Base-by-base conservation (phyloP, 2,329 filamentous ascomycete genomes). In the Plectosphaerella cucumerina region DNA sequence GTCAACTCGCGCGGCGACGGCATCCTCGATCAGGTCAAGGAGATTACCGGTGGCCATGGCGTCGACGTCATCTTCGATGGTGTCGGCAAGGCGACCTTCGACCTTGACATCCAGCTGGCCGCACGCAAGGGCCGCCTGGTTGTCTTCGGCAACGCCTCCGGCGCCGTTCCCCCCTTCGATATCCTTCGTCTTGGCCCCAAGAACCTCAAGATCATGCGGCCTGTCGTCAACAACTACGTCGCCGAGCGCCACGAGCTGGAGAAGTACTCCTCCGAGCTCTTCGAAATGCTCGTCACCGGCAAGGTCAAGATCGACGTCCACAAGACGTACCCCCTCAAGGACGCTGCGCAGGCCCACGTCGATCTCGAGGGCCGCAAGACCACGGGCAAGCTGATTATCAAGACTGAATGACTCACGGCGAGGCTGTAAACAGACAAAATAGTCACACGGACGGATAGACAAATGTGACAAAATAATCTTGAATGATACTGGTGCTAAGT, bases 361-460 rank as follows among this genome's bases (percentile, higher is more conserved):
- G 90, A 96, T 66, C 77, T 97, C 43, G 88, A 95, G 70, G 81
- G 88, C 41, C 78, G 91, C 60, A 89, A 86, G 75, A 94, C 90
- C 2, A 89, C 84, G 11, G 92, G 92, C 17, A 96, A 96, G 74
- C 68, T 95, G 55, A 66, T 97, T 50, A 67, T 96, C 62, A 85
- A 85, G 70, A 78, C 83, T 44, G 85, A 72, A 58, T 69, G 42
- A 53, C 47, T 42, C 10, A 17, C 2, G n/a, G 10, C 15, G 18
- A 42, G 18, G 39, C n/a, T 42, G n/a, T 42, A 21, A 42, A 21
- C 26, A 31, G 6, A 31, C 12, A 9, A 9, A 4, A 2, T 11
- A 31, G 12, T 31, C 26, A 31, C 8, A 31, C 26, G 10, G 23
- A 31, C 12, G 6, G 12, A n/a, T n/a, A n/a, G n/a, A n/a, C n/a